These are phyloP conservation scores for Teratosphaeria pseudoeucalypti DNA, from an alignment of 2,329 filamentous ascomycete species.

Conservation along the genomic window DNA sequence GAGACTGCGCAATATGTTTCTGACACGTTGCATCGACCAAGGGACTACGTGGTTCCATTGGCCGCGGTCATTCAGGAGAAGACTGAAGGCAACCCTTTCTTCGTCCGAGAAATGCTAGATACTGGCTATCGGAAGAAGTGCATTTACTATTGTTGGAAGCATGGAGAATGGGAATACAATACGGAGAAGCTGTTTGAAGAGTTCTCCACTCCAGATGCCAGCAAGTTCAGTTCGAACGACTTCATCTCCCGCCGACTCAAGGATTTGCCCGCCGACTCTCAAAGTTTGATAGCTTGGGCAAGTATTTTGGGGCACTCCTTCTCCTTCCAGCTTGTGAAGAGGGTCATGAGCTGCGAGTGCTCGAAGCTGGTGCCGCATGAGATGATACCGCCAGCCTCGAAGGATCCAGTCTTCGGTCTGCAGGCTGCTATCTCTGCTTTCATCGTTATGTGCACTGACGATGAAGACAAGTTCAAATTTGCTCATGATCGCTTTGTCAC, in stretches of 20 bases:
- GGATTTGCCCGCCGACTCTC: conserved; percentile 63
- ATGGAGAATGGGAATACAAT: conserved; percentile 73
- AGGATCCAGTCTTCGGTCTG: conserved; percentile 67
- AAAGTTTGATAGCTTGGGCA: conserved; percentile 76
- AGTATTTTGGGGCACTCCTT: conserved; percentile 73
- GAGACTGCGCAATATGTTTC: conserved; percentile 77
- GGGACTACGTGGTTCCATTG: conserved; percentile 63
- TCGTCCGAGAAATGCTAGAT: conserved; percentile 81
- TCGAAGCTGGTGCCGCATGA: conserved; percentile 41
- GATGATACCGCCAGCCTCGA: conserved; percentile 46
- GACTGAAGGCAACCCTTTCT: conserved; percentile 80
- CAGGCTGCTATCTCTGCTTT: conserved; percentile 72
- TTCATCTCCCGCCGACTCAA: conserved; percentile 71
- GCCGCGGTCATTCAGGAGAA: conserved; percentile 82
- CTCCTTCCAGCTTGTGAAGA: conserved; percentile 70
- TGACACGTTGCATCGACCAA: conserved; percentile 62
- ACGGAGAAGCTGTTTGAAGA: conserved; percentile 77
- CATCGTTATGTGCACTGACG: conserved; percentile 69
- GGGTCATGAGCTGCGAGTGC: conserved; percentile 59
- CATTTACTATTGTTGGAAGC: conserved; percentile 82
- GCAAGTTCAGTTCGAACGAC: conserved; percentile 68
- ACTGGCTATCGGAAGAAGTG: conserved; percentile 77
- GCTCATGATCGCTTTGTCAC: conserved; percentile 79
- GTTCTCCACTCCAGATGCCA: conserved; percentile 68
- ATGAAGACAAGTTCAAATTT: conserved; percentile 78